Conservation (phyloP, 768 basidiomycete species). For the Russula virescens region DNA sequence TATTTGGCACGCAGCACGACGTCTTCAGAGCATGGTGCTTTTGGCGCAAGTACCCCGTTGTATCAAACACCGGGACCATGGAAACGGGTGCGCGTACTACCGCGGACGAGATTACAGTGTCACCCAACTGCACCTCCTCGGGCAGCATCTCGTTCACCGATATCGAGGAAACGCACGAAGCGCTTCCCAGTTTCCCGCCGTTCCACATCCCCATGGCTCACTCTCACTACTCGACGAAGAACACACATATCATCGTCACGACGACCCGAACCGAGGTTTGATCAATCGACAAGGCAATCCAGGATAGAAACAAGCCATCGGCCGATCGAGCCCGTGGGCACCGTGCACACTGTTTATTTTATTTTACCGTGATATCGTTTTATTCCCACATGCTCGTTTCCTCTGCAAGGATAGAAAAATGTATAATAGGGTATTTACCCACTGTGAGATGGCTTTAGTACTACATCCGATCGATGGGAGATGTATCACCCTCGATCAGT, state of each 20-base stretch:
- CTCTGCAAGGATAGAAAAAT: no score
- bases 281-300: no score
- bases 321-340: neutral
- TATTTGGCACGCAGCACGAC: conserved; percentile 15
- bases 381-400: no score
- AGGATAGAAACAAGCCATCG: no score
- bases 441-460: no score
- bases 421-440: no score
- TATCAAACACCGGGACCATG: neutral
- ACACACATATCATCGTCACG: neutral
- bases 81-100: neutral
- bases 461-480: no score
- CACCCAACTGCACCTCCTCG: neutral
- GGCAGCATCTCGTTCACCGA: neutral
- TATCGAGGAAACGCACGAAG: neutral
- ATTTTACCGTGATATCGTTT: no score
- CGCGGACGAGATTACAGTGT: neutral
- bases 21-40: conserved; percentile 11
- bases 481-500: no score
- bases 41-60: neutral
- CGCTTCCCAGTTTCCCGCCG: neutral
- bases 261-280: neutral
- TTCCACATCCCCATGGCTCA: neutral
- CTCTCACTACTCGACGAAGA: neutral
- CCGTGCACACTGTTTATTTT: no score